These are phyloP conservation scores for Calonectria henricotiae DNA, from an alignment of 2,329 filamentous ascomycete genomes.

Conservation along the genomic window DNA sequence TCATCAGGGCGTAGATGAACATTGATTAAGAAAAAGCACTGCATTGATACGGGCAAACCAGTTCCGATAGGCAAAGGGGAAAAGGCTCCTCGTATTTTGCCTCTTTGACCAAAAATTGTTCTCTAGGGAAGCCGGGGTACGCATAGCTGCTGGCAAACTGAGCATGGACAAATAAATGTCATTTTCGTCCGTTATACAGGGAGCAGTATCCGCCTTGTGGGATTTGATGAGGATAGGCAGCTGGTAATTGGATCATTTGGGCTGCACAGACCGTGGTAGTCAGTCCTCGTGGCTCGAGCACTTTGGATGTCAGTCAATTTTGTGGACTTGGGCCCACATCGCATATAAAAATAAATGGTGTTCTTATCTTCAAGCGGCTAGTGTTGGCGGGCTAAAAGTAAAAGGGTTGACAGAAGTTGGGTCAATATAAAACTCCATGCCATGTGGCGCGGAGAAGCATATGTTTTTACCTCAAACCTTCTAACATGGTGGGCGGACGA, in stretches of 20 bases:
- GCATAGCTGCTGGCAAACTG: background rate
- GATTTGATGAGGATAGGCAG: background rate
- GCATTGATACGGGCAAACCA: background rate
- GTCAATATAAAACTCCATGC: slow-evolving; percentile 21
- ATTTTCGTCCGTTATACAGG: background rate
- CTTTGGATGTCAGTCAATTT: slow-evolving; percentile 3
- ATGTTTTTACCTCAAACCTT: slow-evolving; percentile 15
- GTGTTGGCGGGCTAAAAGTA: background rate
- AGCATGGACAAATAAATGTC: slow-evolving; percentile 14
- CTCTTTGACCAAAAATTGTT: background rate
- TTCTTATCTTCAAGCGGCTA: background rate
- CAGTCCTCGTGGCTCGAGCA: background rate
- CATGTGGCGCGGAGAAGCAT: background rate
- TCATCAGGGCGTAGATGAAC: slow-evolving; percentile 10
- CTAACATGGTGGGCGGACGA: background rate
- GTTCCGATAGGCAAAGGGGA: too few species aligned
- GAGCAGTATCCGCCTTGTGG: background rate
- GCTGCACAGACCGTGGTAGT: background rate
- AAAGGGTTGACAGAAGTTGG: background rate
- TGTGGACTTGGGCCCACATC: slow-evolving; percentile 2
- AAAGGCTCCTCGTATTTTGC: background rate
- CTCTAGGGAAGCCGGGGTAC: background rate
- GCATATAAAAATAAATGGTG: slow-evolving; percentile 17
- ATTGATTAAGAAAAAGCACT: slow-evolving; percentile 8
- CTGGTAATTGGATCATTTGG: background rate